These are phyloP conservation scores for Forsythia viridissima DNA, from an alignment of 257 asterid species.

Conservation along the genomic window DNA sequence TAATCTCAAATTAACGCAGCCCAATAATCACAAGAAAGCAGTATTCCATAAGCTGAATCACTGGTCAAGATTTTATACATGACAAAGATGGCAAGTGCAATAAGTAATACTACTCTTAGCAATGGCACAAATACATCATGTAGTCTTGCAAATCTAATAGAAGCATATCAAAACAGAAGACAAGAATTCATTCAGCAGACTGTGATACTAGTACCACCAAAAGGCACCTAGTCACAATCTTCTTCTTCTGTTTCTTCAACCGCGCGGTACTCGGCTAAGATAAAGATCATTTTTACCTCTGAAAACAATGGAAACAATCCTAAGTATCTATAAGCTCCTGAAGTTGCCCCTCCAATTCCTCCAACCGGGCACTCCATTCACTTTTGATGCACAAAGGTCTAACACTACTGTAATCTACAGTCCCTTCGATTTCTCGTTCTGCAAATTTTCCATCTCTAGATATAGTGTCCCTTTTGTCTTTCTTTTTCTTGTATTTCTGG, in stretches of 20 bases:
- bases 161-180: not conserved
- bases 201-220: not conserved
- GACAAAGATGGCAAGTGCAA: not conserved
- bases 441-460: not conserved
- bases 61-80: not conserved
- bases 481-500: slow-evolving; percentile 29
- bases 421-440: not conserved
- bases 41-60: not conserved
- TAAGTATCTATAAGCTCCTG: slow-evolving; percentile 27
- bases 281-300: slow-evolving; percentile 42
- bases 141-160: not conserved
- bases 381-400: slow-evolving; percentile 37
- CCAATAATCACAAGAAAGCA: not conserved
- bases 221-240: slow-evolving; percentile 21
- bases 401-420: not conserved
- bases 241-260: slow-evolving; percentile 42
- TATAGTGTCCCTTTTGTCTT: not conserved
- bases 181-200: not conserved
- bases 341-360: slow-evolving; percentile 47
- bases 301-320: not conserved
- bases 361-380: slow-evolving; percentile 54
- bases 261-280: slow-evolving; percentile 35
- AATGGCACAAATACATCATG: not conserved
- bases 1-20: not conserved
- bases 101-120: not conserved